Base-by-base conservation (phyloP, 1,284 basidiomycete genomes). In the Gymnopus androsaceus region DNA sequence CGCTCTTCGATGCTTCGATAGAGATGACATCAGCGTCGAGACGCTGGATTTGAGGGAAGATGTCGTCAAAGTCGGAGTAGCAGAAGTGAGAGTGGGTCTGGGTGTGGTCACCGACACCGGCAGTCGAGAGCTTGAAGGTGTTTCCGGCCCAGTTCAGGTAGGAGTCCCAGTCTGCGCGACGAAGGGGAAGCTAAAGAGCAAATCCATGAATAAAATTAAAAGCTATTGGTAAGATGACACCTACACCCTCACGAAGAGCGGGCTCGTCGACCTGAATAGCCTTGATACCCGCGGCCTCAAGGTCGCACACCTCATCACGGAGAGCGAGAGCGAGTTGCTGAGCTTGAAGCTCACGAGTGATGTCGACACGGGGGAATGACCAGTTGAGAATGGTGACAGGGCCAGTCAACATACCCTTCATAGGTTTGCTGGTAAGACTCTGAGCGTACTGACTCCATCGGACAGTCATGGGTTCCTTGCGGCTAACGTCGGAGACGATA, bases 181-280 rank as follows among this genome's bases (percentile, higher is more conserved):
- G 92, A 64, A 98, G 90, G 66, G 95, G 95, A 54, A 98, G 82
- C 86, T 88, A 65, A 55, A 50, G 11, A 17, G 7, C 36, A 53
- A 38, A 41, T 52, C 11, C 42, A 40, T 27, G 56, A 62, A 40
- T 6, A 51, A 55, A 21, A 54, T 14, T 38, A 21, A 46, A n/a
- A 41, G 12, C 9, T 28, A 25, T 17, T 28, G 23, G 54, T 17
- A 40, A 28, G n/a, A 19, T 34, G 37, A 36, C 17, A 77, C 86
- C 70, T 76, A 88, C 86, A 78, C 97, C 97, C 80, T 99, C 97
- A 81, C 97, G 95, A 69, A 99, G 97, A 61, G 97, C 97, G 58
- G 97, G 94, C 82, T 99, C 97, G 69, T 99, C 97, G 69, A 99
- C 97, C 81, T 99, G 97, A 71, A 99, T 96, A 69, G 95, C 96